phyloP scores from a whole-genome alignment of 1,284 basidiomycete genomes.

The Neonothopanus nambi region DNA sequence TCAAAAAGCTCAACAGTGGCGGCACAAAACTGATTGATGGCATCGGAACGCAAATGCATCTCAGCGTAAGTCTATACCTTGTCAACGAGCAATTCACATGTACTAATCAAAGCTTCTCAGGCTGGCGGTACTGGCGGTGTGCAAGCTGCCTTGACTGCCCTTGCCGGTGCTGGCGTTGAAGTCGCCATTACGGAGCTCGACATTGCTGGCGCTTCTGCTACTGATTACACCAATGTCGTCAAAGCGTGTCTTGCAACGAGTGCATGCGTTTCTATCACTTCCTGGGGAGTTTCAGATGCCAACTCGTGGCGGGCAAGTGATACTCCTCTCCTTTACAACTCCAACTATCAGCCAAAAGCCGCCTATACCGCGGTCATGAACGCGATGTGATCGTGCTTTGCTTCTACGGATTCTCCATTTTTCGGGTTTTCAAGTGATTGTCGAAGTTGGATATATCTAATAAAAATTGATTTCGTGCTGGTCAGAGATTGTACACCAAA shows the following conservation, averaged over 20 bases:
- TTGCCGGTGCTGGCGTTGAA: constrained; percentile 43
- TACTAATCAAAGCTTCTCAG: constrained; percentile 23
- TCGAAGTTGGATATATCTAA: too few relatives aligned
- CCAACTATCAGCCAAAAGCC: constrained; percentile 46
- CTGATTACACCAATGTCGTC: constrained; percentile 46
- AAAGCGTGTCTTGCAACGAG: constrained; percentile 47
- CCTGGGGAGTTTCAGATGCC: constrained; percentile 49
- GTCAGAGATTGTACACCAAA: too few relatives aligned
- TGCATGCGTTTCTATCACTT: constrained; percentile 48
- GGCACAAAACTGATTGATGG: constrained; percentile 37
- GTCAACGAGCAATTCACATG: background rate
- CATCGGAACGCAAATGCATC: constrained; percentile 43
- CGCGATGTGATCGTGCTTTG: constrained; percentile 21
- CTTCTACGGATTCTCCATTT: background rate
- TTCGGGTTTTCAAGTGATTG: background rate
- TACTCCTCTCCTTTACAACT: constrained; percentile 44
- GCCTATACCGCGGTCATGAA: constrained; percentile 45
- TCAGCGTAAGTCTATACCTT: constrained; percentile 26
- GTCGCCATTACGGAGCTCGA: constrained; percentile 50
- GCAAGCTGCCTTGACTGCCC: constrained; percentile 36
- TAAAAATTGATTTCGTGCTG: too few relatives aligned
- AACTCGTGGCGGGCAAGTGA: constrained; percentile 46
- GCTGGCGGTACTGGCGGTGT: constrained; percentile 40
- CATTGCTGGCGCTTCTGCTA: constrained; percentile 33
- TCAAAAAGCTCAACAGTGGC: constrained; percentile 25